A percentile compares a stretch with the other conserved stretches of the same genome.
phyloP scores from a whole-genome alignment of 2,329 filamentous ascomycete genomes.

The Trichoderma harzianum region DNA sequence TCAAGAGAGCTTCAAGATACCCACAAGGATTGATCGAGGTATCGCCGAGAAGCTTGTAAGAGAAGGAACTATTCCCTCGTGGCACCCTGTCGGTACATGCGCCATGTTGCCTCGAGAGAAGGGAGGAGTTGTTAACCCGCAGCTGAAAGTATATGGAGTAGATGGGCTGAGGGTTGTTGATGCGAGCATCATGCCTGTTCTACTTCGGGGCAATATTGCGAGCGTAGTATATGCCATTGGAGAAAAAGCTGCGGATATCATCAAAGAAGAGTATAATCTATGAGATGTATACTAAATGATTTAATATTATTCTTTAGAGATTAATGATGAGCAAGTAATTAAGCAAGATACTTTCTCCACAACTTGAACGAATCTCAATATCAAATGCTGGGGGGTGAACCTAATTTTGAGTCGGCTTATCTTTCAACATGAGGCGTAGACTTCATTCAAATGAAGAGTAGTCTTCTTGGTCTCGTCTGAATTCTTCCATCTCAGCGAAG shows the following conservation, averaged over 20 bases:
- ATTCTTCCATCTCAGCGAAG: background rate
- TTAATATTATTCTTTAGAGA: background rate
- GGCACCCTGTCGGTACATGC: conserved; percentile 44
- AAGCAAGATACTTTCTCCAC: background rate
- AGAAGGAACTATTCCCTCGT: background rate
- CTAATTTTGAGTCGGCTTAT: background rate
- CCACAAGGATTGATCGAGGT: conserved; percentile 33
- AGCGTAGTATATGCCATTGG: conserved; percentile 55
- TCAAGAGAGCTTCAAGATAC: conserved; percentile 42
- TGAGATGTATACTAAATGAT: background rate
- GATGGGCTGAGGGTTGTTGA: conserved; percentile 49
- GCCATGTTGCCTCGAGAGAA: conserved; percentile 39
- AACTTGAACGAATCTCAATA: background rate
- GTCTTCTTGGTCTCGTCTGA: background rate
- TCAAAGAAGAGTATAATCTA: background rate
- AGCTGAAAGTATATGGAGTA: conserved; percentile 48
- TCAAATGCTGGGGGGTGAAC: background rate
- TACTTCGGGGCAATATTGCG: conserved; percentile 44
- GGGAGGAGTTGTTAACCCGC: conserved; percentile 52
- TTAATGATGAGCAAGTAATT: background rate
- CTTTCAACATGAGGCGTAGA: background rate
- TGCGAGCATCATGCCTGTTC: conserved; percentile 45
- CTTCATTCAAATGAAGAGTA: background rate
- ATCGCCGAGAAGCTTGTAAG: conserved; percentile 40
- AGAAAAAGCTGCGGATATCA: conserved; percentile 40